A percentile compares a stretch with the other conserved stretches of the same genome.
phyloP scores from a whole-genome alignment of 345 rosid genomes.

The Pistacia vera region DNA sequence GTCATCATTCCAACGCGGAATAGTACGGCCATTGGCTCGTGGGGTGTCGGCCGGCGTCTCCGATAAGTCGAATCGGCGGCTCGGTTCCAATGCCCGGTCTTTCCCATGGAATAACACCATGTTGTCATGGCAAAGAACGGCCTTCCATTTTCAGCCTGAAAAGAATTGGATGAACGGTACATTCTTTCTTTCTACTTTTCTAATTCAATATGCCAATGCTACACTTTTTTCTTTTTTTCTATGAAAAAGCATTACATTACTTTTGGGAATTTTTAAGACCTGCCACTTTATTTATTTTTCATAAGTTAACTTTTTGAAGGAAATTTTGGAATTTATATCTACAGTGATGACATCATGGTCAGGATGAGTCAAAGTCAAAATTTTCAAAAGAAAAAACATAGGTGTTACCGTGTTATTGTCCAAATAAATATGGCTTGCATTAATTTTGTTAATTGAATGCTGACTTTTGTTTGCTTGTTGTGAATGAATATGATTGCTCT shows the following conservation, averaged over 20 bases:
- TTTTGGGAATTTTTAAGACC: not conserved
- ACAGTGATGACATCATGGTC: not conserved
- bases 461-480: not conserved
- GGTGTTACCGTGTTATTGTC: not conserved
- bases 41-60: slow-evolving; percentile 72
- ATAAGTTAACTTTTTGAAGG: too few relatives aligned
- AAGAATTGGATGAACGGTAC: slow-evolving; percentile 98
- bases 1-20: not conserved
- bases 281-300: too few relatives aligned
- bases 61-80: slow-evolving; percentile 50
- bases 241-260: not conserved
- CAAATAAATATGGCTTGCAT: not conserved
- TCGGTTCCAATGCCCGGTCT: slow-evolving; percentile 22
- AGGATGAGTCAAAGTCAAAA: not conserved
- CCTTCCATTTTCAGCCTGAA: slow-evolving; percentile 93
- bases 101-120: slow-evolving; percentile 82
- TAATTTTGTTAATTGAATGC: not conserved
- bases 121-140: slow-evolving; percentile 90
- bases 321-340: too few relatives aligned
- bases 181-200: not conserved
- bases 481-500: slow-evolving; percentile 11
- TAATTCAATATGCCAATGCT: not conserved
- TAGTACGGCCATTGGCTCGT: slow-evolving; percentile 31
- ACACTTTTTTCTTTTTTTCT: not conserved
- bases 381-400: not conserved